These are phyloP conservation scores for Candida saitoana DNA, from an alignment of 805 yeast genomes.

Conservation along the genomic window DNA sequence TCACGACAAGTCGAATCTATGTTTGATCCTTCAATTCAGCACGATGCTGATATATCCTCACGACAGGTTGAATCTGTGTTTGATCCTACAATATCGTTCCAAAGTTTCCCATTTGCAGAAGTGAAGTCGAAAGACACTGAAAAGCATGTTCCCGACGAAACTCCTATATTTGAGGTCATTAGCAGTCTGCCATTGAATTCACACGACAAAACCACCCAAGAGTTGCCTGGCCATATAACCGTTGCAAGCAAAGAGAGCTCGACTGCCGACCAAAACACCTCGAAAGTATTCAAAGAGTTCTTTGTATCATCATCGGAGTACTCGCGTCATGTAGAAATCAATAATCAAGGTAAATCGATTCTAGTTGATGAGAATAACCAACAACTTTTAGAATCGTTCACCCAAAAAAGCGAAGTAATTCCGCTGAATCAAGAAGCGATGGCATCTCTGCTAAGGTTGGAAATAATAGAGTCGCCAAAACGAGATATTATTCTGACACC, in stretches of 20 bases:
- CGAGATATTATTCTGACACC: not conserved
- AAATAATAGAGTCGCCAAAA: not conserved
- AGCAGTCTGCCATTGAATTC: slow-evolving; percentile 2
- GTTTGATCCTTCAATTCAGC: slow-evolving; percentile 9
- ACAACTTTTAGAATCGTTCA: not conserved
- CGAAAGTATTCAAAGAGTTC: slow-evolving; percentile 2
- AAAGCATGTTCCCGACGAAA: not conserved
- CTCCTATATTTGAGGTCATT: slow-evolving; percentile 1
- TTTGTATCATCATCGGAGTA: slow-evolving; percentile 2
- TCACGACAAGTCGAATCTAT: slow-evolving; percentile 12
- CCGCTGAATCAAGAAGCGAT: not conserved
- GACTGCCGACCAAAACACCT: not conserved
- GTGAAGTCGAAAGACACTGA: not conserved
- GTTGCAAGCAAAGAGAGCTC: not conserved
- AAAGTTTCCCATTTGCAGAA: slow-evolving; percentile 11
- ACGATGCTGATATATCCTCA: slow-evolving; percentile 3
- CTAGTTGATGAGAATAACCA: not conserved
- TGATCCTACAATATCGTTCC: slow-evolving; percentile 10
- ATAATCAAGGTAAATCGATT: not conserved
- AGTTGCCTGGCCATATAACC: not conserved
- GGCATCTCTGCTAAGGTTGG: not conserved
- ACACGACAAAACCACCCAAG: not conserved
- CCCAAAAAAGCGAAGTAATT: not conserved
- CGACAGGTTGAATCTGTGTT: slow-evolving; percentile 11
- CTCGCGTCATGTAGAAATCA: not conserved